Base-by-base conservation (phyloP, 2,329 filamentous ascomycete genomes). In the Hypoxylon sp. region DNA sequence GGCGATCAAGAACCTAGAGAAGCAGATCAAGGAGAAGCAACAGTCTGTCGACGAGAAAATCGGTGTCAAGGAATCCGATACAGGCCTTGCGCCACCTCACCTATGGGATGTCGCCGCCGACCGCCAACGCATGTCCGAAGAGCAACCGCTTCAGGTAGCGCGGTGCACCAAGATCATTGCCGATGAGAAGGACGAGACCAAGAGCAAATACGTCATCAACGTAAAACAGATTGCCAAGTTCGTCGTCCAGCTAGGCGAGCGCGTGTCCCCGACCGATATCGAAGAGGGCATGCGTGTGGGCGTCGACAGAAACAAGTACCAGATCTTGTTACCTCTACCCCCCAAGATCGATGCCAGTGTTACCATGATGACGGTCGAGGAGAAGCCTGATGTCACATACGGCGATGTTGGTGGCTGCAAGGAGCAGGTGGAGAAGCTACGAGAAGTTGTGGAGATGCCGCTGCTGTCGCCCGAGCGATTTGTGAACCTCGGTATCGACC, bases 131-230 rank as follows among this genome's bases (percentile, higher is more conserved):
- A 99, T 99, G 96, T 90, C 91, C 71, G 96, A 99, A 83, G 96
- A 99, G 83, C 96, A 99, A 78, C 96, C 96, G 46, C 88, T 98
- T 75, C 96, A 99, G 83, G 96, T 99, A 71, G 96, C 96, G 72
- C 89, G 96, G 78, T 99, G 96, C 87, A 99, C 96, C 66, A 99
- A 99, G 87, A 99, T 99, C 80, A 99, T 99, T 75, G 90, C 94
- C 68, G 95, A 98, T 78, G 94, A 97, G 80, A 95, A 96, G 82
- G 94, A 98, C 79, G 86, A 93, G 67, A 93, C 97, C 70, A 99
- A 99, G 89, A 97, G 92, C 89, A 99, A 98, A 90, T 99, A 99
- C 85, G 94, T 99, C 77, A 99, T 99, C 87, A 99, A 99, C 82
- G 95, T 99, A 75, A 99, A 99, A 86, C 96, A 99, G 82, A 99